phyloP scores from a whole-genome alignment of 2,329 filamentous ascomycete species.

The Cytospora paraplurivora region DNA sequence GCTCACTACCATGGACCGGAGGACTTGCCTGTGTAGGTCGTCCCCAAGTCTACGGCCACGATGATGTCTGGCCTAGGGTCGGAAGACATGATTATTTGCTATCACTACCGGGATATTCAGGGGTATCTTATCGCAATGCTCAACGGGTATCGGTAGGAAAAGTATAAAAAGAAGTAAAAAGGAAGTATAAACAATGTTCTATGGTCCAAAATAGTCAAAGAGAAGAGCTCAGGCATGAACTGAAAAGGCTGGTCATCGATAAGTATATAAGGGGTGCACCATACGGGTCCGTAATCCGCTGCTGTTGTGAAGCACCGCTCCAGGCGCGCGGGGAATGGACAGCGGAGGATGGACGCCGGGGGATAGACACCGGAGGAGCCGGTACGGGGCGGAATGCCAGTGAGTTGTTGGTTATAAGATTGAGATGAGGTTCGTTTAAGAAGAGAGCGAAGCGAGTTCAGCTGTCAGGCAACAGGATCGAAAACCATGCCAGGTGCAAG shows the following conservation, averaged over 20 bases:
- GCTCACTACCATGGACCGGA: not conserved
- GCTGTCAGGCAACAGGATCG: conserved; percentile 12
- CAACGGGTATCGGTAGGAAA: not conserved
- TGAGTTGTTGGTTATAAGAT: not conserved
- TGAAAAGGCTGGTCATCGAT: not conserved
- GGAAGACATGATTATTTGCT: conserved; percentile 7
- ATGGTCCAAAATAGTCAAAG: not conserved
- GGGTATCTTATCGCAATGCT: conserved; percentile 10
- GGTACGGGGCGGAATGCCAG: not conserved
- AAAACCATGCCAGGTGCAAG: not conserved
- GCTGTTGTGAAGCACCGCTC: conserved; percentile 5
- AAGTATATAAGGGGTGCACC: conserved; percentile 11
- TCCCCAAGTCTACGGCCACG: conserved; percentile 49
- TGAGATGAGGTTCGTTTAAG: conserved; percentile 1
- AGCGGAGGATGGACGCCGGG: conserved; percentile 15
- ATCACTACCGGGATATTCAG: conserved; percentile 6
- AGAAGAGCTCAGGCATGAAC: not conserved
- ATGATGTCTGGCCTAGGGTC: conserved; percentile 40
- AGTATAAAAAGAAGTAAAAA: not conserved
- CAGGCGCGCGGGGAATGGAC: conserved; percentile 23
- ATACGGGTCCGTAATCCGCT: conserved; percentile 14
- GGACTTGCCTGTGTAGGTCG: conserved; percentile 47
- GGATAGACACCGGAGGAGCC: conserved; percentile 16
- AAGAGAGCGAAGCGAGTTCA: conserved; percentile 5
- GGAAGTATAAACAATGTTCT: conserved; percentile 16